A percentile compares a stretch with the other conserved stretches of the same genome.
Evolutionary conservation across 2,329 filamentous ascomycete genomes (phyloP).

Genomic region (Allantophomopsis cytisporea): DNA sequence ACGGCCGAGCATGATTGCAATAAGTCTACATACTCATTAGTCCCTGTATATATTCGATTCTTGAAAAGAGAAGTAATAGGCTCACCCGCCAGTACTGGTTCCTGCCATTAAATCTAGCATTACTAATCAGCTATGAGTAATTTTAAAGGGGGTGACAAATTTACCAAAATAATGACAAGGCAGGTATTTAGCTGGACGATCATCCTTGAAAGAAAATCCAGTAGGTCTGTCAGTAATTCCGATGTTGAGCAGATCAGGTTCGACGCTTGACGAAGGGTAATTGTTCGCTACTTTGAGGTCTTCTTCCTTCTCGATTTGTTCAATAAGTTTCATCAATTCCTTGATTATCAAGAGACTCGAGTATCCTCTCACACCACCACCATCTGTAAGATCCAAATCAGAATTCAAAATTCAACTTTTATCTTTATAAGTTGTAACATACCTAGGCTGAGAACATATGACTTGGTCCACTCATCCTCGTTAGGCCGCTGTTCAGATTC

Average conservation of each 20-base stretch:
- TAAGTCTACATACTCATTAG: neutral
- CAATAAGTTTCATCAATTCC: slow-evolving; percentile 16
- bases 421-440: no score
- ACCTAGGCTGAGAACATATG: no score
- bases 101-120: neutral
- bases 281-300: neutral
- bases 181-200: no score
- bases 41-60: neutral
- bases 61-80: neutral
- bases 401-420: no score
- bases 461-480: no score
- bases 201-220: no score
- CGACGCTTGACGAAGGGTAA: no score
- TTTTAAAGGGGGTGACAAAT: no score
- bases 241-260: no score
- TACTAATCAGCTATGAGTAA: no score
- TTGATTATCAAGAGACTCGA: slow-evolving; percentile 19
- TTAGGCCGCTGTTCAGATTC: no score
- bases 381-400: slow-evolving; percentile 9
- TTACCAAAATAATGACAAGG: neutral
- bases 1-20: neutral
- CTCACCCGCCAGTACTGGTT: neutral
- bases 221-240: no score
- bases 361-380: slow-evolving; percentile 20
- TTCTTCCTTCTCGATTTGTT: neutral